Evolutionary conservation across 2,329 filamentous ascomycete genomes (phyloP).

Genomic region (Pseudonectria buxi): DNA sequence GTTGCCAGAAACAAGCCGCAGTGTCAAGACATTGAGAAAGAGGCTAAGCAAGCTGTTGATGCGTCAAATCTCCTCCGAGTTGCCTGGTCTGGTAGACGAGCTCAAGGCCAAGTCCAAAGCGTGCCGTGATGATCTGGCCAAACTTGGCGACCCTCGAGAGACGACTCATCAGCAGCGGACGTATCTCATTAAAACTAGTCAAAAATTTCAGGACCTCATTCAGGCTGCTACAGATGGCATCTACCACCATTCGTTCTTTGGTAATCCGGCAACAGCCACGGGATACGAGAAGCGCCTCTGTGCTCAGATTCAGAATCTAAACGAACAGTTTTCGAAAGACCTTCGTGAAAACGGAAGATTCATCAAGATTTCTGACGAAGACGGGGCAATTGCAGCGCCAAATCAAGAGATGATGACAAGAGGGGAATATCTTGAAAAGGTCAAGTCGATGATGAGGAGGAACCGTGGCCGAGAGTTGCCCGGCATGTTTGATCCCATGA

Average conservation of each 20-base stretch:
- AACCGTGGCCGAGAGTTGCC: constrained; percentile 45
- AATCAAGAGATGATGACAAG: constrained; percentile 4
- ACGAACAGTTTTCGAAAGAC: constrained; percentile 37
- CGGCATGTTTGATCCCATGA: constrained; percentile 52
- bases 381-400: neutral
- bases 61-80: constrained; percentile 37
- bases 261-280: constrained; percentile 18
- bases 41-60: constrained; percentile 46
- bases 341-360: constrained; percentile 38
- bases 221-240: constrained; percentile 42
- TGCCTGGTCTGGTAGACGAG: constrained; percentile 39
- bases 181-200: constrained; percentile 40
- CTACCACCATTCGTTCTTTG: constrained; percentile 48
- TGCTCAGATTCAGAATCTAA: constrained; percentile 45
- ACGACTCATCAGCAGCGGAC: constrained; percentile 40
- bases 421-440: constrained; percentile 13
- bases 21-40: constrained; percentile 39
- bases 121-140: constrained; percentile 32
- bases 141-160: constrained; percentile 42
- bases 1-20: constrained; percentile 31
- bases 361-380: constrained; percentile 24
- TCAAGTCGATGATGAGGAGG: constrained; percentile 15
- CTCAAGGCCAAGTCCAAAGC: constrained; percentile 30
- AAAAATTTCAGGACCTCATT: constrained; percentile 37
- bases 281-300: constrained; percentile 42